A percentile compares a stretch with the other conserved stretches of the same genome.
These are phyloP conservation scores for Calonectria naviculata DNA, from an alignment of 2,329 filamentous ascomycete genomes.

Conservation along the genomic window DNA sequence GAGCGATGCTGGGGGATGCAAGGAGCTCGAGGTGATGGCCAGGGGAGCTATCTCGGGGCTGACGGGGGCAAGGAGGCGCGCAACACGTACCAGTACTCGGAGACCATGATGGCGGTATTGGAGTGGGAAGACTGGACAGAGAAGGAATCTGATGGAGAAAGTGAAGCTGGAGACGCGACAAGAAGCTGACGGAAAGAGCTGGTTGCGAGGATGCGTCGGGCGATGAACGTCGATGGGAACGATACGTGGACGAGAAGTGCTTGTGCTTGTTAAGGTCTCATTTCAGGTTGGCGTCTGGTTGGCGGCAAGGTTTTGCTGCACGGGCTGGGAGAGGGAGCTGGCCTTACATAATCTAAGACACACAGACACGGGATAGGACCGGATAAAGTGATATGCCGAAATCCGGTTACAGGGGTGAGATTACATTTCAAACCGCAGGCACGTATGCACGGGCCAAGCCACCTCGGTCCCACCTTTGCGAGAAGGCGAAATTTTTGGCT, in stretches of 20 bases:
- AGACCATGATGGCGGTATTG: conserved; percentile 72
- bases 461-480: conserved; percentile 11
- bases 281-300: conserved; percentile 51
- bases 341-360: conserved; percentile 45
- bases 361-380: conserved; percentile 20
- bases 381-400: conserved; percentile 33
- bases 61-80: conserved; percentile 45
- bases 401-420: neutral
- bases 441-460: conserved; percentile 28
- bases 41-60: conserved; percentile 42
- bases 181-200: conserved; percentile 25
- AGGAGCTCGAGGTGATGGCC: conserved; percentile 44
- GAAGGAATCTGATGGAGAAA: conserved; percentile 23
- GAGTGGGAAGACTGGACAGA: conserved; percentile 33
- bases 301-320: conserved; percentile 56
- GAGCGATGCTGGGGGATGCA: conserved; percentile 31
- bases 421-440: neutral
- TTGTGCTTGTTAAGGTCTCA: conserved; percentile 52
- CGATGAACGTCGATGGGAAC: conserved; percentile 40
- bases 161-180: conserved; percentile 29
- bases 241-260: conserved; percentile 38
- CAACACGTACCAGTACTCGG: conserved; percentile 83
- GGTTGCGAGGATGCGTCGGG: conserved; percentile 27
- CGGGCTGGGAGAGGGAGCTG: conserved; percentile 40
- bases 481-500: conserved; percentile 37